Base-by-base conservation (phyloP, 2,329 filamentous ascomycete genomes). In the Ceratocystis diversiconidia region DNA sequence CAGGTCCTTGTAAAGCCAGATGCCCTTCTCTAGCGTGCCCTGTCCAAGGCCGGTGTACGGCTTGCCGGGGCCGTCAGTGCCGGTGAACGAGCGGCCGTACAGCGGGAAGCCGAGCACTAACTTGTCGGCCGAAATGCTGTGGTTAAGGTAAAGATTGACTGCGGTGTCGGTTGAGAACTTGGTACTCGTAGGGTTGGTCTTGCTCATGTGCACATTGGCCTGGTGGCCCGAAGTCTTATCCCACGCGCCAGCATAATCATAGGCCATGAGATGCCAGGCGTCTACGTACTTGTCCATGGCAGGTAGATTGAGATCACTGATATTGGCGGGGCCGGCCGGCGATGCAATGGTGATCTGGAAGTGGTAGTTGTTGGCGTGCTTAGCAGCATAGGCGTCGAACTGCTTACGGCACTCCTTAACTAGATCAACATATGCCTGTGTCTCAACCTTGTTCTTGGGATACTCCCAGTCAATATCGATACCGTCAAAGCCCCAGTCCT, bases 1-100 rank as follows among this genome's bases (percentile, higher is more conserved):
- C 1, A 95, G 79, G 0, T 75, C 86, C 76, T 92, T 94, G 79
- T 88, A 94, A 73, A 94, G 89, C 83, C 87, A 92, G 2, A 90
- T 77, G 0, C 87, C 88, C 19, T 79, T 76, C 74, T 94, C 89
- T 83, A 85, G 92, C 63, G 79, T 85, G n/a, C 76, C 73, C 19
- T 52, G 6, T 1, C 88, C 89, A 22, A 87, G 75, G 17, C 88
- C 87, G 2, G 71, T 79, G 75, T 79, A 94, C 0, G 80, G 67
- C 68, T 80, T 74, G 6, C 89, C 90, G 1, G 86, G 80, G 0
- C 89, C 89, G 22, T 77, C 74, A 0, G 90, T 82, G 28, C 69
- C 62, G 52, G 71, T 41, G 71, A 92, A 94, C 0, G 85, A 78
- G 25, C 88, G 85, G 0, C 89, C 90, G 72, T 94, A 94, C 3